Evolutionary conservation across 73 alveolate species (phyloP).

Genomic region (Paramecium primaurelia): DNA sequence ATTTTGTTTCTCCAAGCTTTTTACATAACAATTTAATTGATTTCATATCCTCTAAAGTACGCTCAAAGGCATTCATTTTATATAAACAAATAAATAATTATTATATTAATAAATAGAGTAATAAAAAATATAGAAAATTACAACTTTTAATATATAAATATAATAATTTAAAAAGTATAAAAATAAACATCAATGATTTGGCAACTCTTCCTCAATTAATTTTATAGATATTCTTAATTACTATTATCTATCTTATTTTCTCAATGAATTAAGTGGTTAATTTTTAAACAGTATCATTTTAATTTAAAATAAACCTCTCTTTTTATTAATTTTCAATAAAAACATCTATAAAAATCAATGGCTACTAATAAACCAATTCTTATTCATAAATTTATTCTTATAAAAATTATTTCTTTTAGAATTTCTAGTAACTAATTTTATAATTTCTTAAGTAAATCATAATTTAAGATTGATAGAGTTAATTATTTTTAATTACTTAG

Average conservation of each 20-base stretch:
- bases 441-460: not conserved
- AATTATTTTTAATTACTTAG: not conserved
- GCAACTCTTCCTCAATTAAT: not conserved
- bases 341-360: not conserved
- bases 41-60: not conserved
- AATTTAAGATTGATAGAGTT: not conserved
- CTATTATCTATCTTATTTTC: not conserved
- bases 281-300: not conserved
- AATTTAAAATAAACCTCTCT: not conserved
- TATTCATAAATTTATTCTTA: not conserved
- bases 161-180: not conserved
- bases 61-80: not conserved
- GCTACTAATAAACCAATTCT: not conserved
- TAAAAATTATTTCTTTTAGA: not conserved
- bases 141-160: not conserved
- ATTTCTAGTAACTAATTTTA: not conserved
- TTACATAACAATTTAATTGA: not conserved
- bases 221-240: not conserved
- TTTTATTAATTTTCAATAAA: not conserved
- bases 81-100: not conserved
- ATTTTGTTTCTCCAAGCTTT: not conserved
- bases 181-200: not conserved
- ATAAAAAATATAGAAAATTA: not conserved
- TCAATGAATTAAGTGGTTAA: not conserved
- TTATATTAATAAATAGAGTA: not conserved